These are phyloP conservation scores for Leishmania arabica DNA, from an alignment of 208 protist species.

Conservation along the genomic window DNA sequence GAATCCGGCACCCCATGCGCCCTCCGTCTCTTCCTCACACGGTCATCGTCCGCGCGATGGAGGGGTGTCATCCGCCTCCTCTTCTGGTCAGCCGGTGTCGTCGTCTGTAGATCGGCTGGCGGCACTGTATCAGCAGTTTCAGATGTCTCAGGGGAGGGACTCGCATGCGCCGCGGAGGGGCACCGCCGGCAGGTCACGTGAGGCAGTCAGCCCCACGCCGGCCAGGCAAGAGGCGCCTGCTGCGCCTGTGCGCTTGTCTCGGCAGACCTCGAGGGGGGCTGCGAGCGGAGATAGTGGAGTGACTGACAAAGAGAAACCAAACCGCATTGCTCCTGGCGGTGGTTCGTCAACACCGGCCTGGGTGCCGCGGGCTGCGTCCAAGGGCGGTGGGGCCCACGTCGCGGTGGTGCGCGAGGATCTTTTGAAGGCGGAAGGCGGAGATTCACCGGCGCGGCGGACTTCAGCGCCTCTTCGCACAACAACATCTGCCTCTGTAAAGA, in stretches of 20 bases:
- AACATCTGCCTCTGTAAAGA: not conserved
- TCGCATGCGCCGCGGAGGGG: not conserved
- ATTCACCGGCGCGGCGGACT: not conserved
- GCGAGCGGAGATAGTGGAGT: not conserved
- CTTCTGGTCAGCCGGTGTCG: not conserved
- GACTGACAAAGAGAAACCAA: not conserved
- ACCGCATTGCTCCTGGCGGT: not conserved
- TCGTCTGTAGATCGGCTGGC: conserved; percentile 22
- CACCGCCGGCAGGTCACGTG: not conserved
- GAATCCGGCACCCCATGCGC: not conserved
- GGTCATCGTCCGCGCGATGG: not conserved
- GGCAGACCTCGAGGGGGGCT: not conserved
- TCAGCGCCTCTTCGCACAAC: not conserved
- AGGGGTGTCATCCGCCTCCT: not conserved
- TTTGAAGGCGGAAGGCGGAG: not conserved
- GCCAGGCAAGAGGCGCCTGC: not conserved
- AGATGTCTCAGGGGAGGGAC: not conserved
- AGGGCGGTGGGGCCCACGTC: not conserved
- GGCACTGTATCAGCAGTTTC: conserved; percentile 25
- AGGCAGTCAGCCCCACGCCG: not conserved
- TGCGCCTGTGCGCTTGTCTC: not conserved
- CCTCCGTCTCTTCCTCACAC: not conserved
- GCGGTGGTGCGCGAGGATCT: not conserved
- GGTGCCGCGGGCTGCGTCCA: not conserved
- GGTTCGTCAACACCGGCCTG: not conserved